A percentile compares a stretch with the other conserved stretches of the same genome.
Conservation (phyloP, 2,329 filamentous ascomycete species). For the Fusarium floridanum region DNA sequence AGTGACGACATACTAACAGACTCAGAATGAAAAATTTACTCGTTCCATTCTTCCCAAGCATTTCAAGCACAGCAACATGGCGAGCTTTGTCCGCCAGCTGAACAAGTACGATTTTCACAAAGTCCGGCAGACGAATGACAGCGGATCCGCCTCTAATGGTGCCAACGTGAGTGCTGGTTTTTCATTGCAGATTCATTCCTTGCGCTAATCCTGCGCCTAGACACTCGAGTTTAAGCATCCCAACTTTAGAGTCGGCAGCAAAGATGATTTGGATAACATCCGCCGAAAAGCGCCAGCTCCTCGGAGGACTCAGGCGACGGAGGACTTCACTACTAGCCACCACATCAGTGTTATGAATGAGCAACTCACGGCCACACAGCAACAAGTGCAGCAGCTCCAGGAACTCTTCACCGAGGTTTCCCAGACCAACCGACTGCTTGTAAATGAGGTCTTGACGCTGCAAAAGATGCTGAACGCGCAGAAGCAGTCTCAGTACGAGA, state of each 20-base stretch:
- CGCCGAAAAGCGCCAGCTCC: conserved; percentile 93
- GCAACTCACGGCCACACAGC: conserved; percentile 89
- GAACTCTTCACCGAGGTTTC: conserved; percentile 85
- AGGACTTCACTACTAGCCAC: conserved; percentile 84
- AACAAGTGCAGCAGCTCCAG: conserved; percentile 89
- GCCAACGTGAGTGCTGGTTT: conserved; percentile 50
- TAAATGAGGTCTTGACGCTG: conserved; percentile 71
- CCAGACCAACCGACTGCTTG: conserved; percentile 71
- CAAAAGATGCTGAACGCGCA: conserved; percentile 72
- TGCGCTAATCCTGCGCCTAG: conserved; percentile 55
- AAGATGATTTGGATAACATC: conserved; percentile 96
- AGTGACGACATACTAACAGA: conserved; percentile 17
- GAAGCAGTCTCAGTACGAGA: conserved; percentile 68
- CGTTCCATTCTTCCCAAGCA: conserved; percentile 97
- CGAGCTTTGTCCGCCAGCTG: conserved; percentile 93
- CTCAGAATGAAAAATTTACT: conserved; percentile 96
- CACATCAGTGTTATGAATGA: conserved; percentile 92
- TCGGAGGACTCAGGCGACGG: conserved; percentile 75
- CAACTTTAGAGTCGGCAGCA: conserved; percentile 94
- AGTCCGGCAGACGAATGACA: conserved; percentile 71
- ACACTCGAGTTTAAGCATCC: conserved; percentile 90
- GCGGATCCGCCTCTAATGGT: conserved; percentile 52
- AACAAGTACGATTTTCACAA: conserved; percentile 99
- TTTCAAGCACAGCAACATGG: conserved; percentile 99
- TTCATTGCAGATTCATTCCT: background rate